Base-by-base conservation (phyloP, 129 eudicot species). In the Dittrichia graveolens region DNA sequence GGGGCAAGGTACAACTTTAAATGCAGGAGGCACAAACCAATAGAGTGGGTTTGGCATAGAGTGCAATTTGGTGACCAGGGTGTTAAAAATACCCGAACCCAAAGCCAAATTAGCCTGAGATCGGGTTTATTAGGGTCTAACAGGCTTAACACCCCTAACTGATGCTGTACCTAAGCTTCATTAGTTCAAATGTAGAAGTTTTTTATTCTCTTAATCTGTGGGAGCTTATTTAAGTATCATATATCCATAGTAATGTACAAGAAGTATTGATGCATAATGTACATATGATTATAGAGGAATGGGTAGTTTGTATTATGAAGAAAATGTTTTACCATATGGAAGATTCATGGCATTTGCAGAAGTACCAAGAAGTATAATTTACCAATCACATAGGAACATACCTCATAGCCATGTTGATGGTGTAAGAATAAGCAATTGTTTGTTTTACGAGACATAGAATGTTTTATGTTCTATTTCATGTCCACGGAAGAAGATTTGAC, bases 101-200 rank as follows among this genome's bases (percentile, higher is more conserved):
- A 2, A 24, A 24, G 1, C 31, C 31, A 24, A 24, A 24, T 24
- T 24, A 24, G 31, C 31, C 2, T 24, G 31, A 24, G 31, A 2
- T 24, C 31, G 2, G 31, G 31, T 24, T 24, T 24, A 24, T 24
- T 24, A 24, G 31, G 31, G 31, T 24, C 31, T 24, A 24, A 24
- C 31, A 24, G 31, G 31, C 31, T 24, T 24, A 24, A 24, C 31
- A n/a, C n/a, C 31, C 31, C 2, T 24, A 24, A 45, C 12, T 3
- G 56, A 42, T 67, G 57, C 12, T 46, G 55, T 47, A 47, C 55
- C 14, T 52, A n/a, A 52, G 37, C 39, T 38, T 69, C 61, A 52
- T 7, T 9, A 53, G 49, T 3, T 7, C 16, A 52, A 37, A 38
- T 52, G 2, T 49, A 53, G 3, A 15, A 15, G 13, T 68, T 37